Base-by-base conservation (phyloP, 2,329 filamentous ascomycete genomes). In the Cordyceps pruinosa region DNA sequence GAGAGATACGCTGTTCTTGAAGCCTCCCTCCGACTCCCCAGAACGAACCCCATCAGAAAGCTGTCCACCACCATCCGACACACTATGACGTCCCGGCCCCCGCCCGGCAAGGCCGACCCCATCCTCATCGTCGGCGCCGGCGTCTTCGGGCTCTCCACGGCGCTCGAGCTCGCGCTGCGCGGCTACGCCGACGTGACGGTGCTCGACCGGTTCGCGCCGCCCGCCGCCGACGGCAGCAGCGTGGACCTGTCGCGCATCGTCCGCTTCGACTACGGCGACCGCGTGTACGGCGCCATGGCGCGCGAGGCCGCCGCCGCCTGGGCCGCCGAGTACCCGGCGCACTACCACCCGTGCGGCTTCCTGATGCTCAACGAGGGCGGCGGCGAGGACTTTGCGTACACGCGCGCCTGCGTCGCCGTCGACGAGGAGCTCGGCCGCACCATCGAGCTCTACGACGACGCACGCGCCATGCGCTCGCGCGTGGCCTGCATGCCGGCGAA, bases 211-310 rank as follows among this genome's bases (percentile, higher is more conserved):
- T 67, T 66, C 50, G 60, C 69, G 0, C 71, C 73, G 4, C 72
- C 73, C 0, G 68, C 70, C 2, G 61, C 65, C 3, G 70, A 75
- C 13, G 69, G 69, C 28, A 72, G 72, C 56, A 73, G 71, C 45
- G 71, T 73, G n/a, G 72, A 75, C 58, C 67, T 72, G 19, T 75
- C 73, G 5, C 70, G 73, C 19, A 68, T 75, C 57, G 68, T 75
- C 44, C 70, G 73, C 6, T 63, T 70, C 45, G 87, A 90, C 70
- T 90, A 90, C 64, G 82, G 84, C 13, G 79, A 85, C 61, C 70
- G 77, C 0, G 74, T 81, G 15, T 90, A 90, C 64, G 77, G 82
- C 5, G 71, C 73, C 44, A 79, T 90, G 53, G 85, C 82, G 4
- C 60, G 60, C 15, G 67, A 70, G 50, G 66, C 69, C 3, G 58